Percentiles rank a stretch among this genome's conserved stretches.
phyloP scores from a whole-genome alignment of 768 basidiomycete genomes.

The Trametopsis cervina region DNA sequence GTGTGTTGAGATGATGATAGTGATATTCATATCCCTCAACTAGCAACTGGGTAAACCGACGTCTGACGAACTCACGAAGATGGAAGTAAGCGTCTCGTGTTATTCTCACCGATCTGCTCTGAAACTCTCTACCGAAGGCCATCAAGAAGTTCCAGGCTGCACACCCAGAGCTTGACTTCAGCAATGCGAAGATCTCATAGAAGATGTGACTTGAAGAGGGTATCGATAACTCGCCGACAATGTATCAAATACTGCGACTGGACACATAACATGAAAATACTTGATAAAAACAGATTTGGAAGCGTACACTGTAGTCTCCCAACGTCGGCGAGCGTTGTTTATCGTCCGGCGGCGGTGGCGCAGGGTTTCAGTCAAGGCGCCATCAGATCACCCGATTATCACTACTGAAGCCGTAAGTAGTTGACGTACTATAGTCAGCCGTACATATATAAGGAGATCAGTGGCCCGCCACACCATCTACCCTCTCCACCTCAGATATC shows the following conservation, averaged over 20 bases:
- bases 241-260: neutral
- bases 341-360: too few relatives aligned
- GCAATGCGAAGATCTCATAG: constrained; percentile 81
- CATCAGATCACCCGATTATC: too few relatives aligned
- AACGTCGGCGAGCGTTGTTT: too few relatives aligned
- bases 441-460: too few relatives aligned
- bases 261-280: too few relatives aligned
- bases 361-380: too few relatives aligned
- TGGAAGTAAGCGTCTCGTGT: constrained; percentile 49
- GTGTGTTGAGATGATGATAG: neutral
- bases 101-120: neutral
- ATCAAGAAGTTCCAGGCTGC: constrained; percentile 83
- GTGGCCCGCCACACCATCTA: too few relatives aligned
- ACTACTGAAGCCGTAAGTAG: too few relatives aligned
- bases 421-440: too few relatives aligned
- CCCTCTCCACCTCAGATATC: too few relatives aligned
- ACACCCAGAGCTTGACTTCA: constrained; percentile 94
- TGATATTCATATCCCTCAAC: constrained; percentile 3
- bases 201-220: neutral
- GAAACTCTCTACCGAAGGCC: constrained; percentile 37
- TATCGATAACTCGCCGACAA: neutral
- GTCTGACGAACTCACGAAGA: constrained; percentile 89
- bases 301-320: too few relatives aligned
- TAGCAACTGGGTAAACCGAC: constrained; percentile 96
- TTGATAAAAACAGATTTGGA: too few relatives aligned